Evolutionary conservation across 2,329 filamentous ascomycete species (phyloP).

Genomic region (Colletotrichum trifolii): DNA sequence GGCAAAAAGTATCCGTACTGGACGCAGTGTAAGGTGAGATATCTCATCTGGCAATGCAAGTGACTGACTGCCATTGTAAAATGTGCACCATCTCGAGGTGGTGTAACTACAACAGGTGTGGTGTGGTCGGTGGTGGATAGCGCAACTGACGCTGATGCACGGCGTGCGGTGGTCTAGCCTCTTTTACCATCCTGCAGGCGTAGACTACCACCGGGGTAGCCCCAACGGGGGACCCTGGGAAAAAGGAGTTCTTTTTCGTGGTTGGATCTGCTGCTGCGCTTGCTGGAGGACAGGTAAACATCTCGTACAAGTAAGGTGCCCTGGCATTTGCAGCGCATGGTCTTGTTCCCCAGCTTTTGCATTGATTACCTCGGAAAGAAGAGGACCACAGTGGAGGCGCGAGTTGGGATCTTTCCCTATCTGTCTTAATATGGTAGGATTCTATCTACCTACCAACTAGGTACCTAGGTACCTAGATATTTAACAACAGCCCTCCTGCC

Average conservation of each 20-base stretch:
- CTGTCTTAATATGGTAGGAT: background rate
- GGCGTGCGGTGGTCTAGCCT: slow-evolving; percentile 14
- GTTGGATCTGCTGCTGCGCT: slow-evolving; percentile 12
- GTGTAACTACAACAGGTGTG: too few species aligned
- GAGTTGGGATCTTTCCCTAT: slow-evolving; percentile 1
- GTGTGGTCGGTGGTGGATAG: background rate
- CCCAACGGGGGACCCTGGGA: slow-evolving; percentile 5
- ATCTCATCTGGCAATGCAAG: too few species aligned
- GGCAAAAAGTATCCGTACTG: too few species aligned
- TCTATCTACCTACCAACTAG: background rate
- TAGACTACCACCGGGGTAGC: background rate
- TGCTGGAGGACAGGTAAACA: too few species aligned
- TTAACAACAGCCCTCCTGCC: too few species aligned
- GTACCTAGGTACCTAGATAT: too few species aligned
- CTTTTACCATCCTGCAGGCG: slow-evolving; percentile 1
- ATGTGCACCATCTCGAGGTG: too few species aligned
- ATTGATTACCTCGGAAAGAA: slow-evolving; percentile 13
- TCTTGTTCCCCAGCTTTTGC: slow-evolving; percentile 26
- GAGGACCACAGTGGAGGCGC: background rate
- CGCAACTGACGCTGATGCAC: slow-evolving; percentile 10
- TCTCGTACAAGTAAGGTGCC: background rate
- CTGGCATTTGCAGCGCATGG: slow-evolving; percentile 16
- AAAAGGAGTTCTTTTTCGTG: background rate
- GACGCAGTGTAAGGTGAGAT: too few species aligned
- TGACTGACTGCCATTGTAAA: too few species aligned